Base-by-base conservation (phyloP, 179 eudicot species). In the Carnegiea gigantea region DNA sequence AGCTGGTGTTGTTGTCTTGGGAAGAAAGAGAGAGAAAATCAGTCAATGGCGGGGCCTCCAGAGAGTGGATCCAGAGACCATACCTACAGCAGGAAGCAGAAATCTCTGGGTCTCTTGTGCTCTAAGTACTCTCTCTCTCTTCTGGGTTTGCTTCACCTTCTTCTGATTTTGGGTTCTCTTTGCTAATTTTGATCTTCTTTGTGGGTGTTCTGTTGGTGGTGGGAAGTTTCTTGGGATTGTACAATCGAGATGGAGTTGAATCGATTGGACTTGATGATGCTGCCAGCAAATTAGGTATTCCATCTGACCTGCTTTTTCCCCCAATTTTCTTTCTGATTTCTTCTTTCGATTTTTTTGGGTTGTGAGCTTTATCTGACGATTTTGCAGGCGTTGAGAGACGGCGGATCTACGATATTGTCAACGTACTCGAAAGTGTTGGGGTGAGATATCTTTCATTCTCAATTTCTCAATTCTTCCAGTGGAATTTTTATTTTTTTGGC, bases 361-460 rank as follows among this genome's bases (percentile, higher is more conserved):
- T 81, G 77, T 26, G 71, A 36, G 21, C 20, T 54, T 83, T 1
- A 30, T 59, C 9, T 8, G 43, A 33, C 62, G 53, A 30, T 48
- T 68, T 79, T 85, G 81, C 60, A 97, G 99, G 97, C 51, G 99
- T 97, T 77, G 98, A 97, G 87, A 91, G 98, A 87, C 88, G 99
- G 72, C 92, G 99, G 95, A 97, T 97, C 89, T 97, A 97, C 70
- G 99, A 97, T 70, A 97, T 97, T 9, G 99, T 97, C 67, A 97
- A 97, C 80, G 98, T 97, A 10, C 82, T 97, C 51, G 99, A 97
- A 80, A 97, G 98, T 77, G 90, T 95, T 88, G 98, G 98, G 78
- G 99, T 95, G 85, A 89, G 93, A 85, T 87, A 73, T 28, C 73
- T 30, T 68, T 33, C 36, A 33, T 33, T 33, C 36, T 33, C 36